Evolutionary conservation across 1,139 yeast genomes (phyloP).

Genomic region (Candida pseudoviswanathii): DNA sequence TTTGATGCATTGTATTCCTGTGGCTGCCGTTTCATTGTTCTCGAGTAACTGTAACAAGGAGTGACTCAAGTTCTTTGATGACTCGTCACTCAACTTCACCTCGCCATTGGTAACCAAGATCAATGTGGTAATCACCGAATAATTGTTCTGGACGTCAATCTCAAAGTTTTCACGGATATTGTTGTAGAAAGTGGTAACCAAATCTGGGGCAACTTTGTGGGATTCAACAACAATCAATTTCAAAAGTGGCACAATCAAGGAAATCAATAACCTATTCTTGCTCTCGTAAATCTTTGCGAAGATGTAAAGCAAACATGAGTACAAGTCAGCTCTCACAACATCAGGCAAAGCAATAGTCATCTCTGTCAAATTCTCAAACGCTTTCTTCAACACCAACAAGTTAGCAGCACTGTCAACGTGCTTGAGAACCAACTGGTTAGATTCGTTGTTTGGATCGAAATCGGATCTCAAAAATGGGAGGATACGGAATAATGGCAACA

Average conservation of each 20-base stretch:
- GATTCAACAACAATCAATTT: conserved; percentile 48
- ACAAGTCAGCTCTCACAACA: conserved; percentile 67
- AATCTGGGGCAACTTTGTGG: conserved; percentile 26
- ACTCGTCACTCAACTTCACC: conserved; percentile 38
- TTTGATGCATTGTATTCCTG: conserved; percentile 61
- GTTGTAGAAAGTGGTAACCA: conserved; percentile 41
- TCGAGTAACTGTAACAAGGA: conserved; percentile 38
- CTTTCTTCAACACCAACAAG: conserved; percentile 49
- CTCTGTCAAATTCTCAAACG: conserved; percentile 57
- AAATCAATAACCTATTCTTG: conserved; percentile 47
- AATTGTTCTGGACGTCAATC: conserved; percentile 30
- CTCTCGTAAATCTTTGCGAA: conserved; percentile 62
- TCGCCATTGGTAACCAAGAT: conserved; percentile 60
- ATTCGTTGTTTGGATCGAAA: conserved; percentile 37
- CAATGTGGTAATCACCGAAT: conserved; percentile 58
- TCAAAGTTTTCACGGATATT: conserved; percentile 31
- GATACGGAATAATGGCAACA: conserved; percentile 61
- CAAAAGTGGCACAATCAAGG: conserved; percentile 58
- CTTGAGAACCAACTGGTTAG: conserved; percentile 30
- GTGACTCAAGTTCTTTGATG: conserved; percentile 28
- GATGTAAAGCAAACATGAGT: conserved; percentile 66
- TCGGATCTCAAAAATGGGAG: conserved; percentile 63
- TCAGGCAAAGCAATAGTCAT: conserved; percentile 69
- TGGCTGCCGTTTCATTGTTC: conserved; percentile 34
- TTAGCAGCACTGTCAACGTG: conserved; percentile 38